Evolutionary conservation across 2,329 filamentous ascomycete species (phyloP).

Genomic region (Colletotrichum kahawae): DNA sequence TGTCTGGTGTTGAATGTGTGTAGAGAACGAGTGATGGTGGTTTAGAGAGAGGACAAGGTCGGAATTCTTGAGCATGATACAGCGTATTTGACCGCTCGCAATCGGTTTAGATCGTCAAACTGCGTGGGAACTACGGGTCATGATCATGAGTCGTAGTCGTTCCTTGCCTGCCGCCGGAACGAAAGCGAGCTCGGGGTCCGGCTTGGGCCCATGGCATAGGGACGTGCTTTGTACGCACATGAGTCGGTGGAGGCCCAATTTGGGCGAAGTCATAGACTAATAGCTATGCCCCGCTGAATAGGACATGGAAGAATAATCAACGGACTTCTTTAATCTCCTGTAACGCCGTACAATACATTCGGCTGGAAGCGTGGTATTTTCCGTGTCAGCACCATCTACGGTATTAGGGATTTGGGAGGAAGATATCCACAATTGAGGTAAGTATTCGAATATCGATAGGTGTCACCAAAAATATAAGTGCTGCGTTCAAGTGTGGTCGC

Average conservation of each 20-base stretch:
- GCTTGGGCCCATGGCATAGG: neutral
- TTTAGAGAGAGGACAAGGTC: neutral
- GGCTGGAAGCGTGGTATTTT: neutral
- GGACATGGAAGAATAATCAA: neutral
- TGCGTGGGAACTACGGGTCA: neutral
- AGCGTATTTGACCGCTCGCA: neutral
- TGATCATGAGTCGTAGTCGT: neutral
- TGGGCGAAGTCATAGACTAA: neutral
- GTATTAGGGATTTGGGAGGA: neutral
- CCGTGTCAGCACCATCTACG: neutral
- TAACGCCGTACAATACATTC: neutral
- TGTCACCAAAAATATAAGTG: neutral
- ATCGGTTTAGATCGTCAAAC: neutral
- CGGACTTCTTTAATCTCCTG: neutral
- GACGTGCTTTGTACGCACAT: neutral
- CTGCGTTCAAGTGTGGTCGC: neutral
- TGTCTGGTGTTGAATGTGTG: rapidly evolving
- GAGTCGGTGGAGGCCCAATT: neutral
- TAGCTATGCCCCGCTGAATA: neutral
- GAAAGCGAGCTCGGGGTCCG: neutral
- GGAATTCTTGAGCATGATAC: neutral
- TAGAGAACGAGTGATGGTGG: neutral
- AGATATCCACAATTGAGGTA: neutral
- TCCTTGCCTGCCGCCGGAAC: neutral
- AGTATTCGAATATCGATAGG: neutral